These are phyloP conservation scores for Candida argentea DNA, from an alignment of 805 yeast species.

Conservation along the genomic window DNA sequence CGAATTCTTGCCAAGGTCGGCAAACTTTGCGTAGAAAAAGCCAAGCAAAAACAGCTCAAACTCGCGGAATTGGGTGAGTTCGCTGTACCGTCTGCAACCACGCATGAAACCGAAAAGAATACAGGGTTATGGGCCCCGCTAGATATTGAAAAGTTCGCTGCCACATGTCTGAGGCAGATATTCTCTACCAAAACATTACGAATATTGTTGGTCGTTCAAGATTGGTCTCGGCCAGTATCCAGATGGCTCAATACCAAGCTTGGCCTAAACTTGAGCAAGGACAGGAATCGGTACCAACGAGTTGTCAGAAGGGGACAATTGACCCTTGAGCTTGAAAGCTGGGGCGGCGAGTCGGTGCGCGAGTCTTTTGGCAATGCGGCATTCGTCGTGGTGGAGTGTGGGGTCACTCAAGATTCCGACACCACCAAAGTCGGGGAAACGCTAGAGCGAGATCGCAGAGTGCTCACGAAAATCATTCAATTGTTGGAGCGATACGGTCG, in stretches of 20 bases:
- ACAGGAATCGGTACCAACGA: slow-evolving; percentile 16
- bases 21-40: slow-evolving; percentile 4
- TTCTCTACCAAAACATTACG: slow-evolving; percentile 14
- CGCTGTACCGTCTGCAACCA: too few relatives aligned
- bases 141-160: slow-evolving; percentile 24
- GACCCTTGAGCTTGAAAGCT: slow-evolving; percentile 23
- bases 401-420: slow-evolving; percentile 18
- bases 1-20: too few relatives aligned
- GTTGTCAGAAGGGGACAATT: slow-evolving; percentile 15
- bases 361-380: slow-evolving; percentile 30
- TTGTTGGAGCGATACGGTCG: slow-evolving; percentile 24
- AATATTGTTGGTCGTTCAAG: slow-evolving; percentile 34
- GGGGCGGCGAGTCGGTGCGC: too few relatives aligned
- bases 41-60: slow-evolving; percentile 19
- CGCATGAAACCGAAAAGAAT: too few relatives aligned
- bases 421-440: slow-evolving; percentile 17
- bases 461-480: slow-evolving; percentile 24
- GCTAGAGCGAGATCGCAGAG: slow-evolving; percentile 24
- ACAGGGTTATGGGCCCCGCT: slow-evolving; percentile 48
- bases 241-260: slow-evolving; percentile 42
- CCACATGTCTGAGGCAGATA: slow-evolving; percentile 18
- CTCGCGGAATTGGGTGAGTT: slow-evolving; percentile 25
- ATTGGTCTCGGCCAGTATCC: slow-evolving; percentile 38
- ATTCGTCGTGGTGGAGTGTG: slow-evolving; percentile 44
- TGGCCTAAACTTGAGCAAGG: slow-evolving; percentile 21